phyloP scores from a whole-genome alignment of 805 yeast genomes.

The Candida ponderosae region DNA sequence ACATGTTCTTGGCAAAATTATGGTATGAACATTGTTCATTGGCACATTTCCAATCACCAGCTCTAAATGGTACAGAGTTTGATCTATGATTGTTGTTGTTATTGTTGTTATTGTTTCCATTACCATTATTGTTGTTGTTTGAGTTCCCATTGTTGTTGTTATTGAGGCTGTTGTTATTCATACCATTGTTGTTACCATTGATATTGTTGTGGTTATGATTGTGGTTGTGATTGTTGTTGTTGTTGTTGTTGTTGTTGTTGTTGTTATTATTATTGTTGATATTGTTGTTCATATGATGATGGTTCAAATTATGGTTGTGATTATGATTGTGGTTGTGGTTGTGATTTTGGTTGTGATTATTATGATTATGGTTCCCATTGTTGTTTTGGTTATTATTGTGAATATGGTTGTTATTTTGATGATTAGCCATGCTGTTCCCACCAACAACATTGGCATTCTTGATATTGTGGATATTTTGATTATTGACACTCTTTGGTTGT shows the following conservation, averaged over 20 bases:
- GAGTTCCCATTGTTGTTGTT: slow-evolving; percentile 8
- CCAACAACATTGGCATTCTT: background rate
- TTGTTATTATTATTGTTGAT: slow-evolving; percentile 3
- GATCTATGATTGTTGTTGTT: slow-evolving; percentile 20
- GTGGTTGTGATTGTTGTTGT: background rate
- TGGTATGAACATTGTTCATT: slow-evolving; percentile 77
- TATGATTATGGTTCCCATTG: slow-evolving; percentile 8
- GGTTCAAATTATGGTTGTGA: slow-evolving; percentile 6
- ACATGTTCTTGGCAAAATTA: slow-evolving; percentile 84
- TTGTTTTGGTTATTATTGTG: slow-evolving; percentile 5
- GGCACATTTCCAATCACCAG: slow-evolving; percentile 94
- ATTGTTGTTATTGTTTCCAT: slow-evolving; percentile 1
- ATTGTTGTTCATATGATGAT: slow-evolving; percentile 8
- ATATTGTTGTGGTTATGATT: slow-evolving; percentile 4
- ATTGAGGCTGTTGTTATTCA: slow-evolving; percentile 8
- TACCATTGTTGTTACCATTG: slow-evolving; percentile 14
- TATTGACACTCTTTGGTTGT: slow-evolving; percentile 1
- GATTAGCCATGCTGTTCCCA: slow-evolving; percentile 1
- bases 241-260: slow-evolving; percentile 5
- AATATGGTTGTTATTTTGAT: slow-evolving; percentile 4
- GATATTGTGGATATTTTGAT: slow-evolving; percentile 1
- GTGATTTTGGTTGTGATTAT: slow-evolving; percentile 6
- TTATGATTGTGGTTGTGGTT: slow-evolving; percentile 3
- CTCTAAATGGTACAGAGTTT: slow-evolving; percentile 82
- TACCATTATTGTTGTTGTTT: slow-evolving; percentile 6